Evolutionary conservation across 805 yeast species (phyloP).

Genomic region (Tetrapisispora fleetii): DNA sequence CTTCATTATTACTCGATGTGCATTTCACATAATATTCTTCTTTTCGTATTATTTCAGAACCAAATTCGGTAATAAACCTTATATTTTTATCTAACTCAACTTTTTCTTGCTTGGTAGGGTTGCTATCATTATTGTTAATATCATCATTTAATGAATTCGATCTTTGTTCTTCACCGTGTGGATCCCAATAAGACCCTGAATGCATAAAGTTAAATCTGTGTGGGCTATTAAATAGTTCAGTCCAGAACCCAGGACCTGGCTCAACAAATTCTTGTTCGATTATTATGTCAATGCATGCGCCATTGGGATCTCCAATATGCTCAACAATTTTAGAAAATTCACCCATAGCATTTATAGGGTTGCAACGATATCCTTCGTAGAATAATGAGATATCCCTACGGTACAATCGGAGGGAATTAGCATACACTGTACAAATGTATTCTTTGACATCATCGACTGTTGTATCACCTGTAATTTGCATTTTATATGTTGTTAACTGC

Average conservation of each 20-base stretch:
- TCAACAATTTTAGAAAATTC: conserved; percentile 13
- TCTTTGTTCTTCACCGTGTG: background rate
- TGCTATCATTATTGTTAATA: background rate
- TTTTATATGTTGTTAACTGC: conserved; percentile 12
- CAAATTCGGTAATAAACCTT: conserved; percentile 9
- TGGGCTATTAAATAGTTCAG: conserved; percentile 12
- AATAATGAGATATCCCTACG: conserved; percentile 17
- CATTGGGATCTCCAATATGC: conserved; percentile 13
- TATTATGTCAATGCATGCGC: conserved; percentile 16
- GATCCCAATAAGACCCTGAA: conserved; percentile 2
- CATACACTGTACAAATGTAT: conserved; percentile 20
- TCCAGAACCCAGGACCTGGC: conserved; percentile 26
- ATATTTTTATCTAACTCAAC: background rate
- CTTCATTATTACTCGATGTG: conserved; percentile 11
- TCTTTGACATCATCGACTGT: conserved; percentile 21
- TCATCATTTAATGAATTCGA: background rate
- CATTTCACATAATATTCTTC: conserved; percentile 13
- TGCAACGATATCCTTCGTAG: conserved; percentile 15
- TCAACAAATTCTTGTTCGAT: conserved; percentile 22
- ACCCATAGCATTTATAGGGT: conserved; percentile 12
- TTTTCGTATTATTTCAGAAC: conserved; percentile 6
- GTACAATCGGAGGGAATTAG: conserved; percentile 16
- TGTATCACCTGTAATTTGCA: conserved; percentile 15
- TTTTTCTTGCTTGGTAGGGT: background rate
- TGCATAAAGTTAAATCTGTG: conserved; percentile 4